Evolutionary conservation across 2,329 filamentous ascomycete species (phyloP).

Genomic region (Penicillium sp.): DNA sequence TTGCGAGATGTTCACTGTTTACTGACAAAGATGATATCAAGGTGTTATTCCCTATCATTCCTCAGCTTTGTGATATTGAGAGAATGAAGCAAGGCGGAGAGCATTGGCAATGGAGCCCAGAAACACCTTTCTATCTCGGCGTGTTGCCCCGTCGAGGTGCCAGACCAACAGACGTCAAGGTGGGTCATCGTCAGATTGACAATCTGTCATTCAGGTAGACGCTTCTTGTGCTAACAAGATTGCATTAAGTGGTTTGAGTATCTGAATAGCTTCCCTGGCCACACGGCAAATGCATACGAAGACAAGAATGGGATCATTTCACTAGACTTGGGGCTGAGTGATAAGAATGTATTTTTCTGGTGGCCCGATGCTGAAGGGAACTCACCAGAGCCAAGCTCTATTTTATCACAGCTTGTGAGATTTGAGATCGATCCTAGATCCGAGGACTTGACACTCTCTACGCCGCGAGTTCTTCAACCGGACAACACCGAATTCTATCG

Average conservation of each 20-base stretch:
- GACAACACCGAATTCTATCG: constrained; percentile 56
- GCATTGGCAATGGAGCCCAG: constrained; percentile 46
- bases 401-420: constrained; percentile 28
- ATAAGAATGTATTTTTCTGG: constrained; percentile 50
- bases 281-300: constrained; percentile 45
- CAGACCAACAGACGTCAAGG: constrained; percentile 39
- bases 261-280: constrained; percentile 40
- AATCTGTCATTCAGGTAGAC: too few relatives aligned
- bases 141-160: constrained; percentile 29
- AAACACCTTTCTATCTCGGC: constrained; percentile 34
- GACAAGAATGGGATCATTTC: constrained; percentile 31
- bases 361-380: constrained; percentile 45
- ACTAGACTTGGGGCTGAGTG: constrained; percentile 42
- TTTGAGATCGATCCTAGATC: constrained; percentile 33
- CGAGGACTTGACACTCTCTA: constrained; percentile 27
- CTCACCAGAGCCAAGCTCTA: constrained; percentile 34
- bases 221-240: too few relatives aligned
- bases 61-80: constrained; percentile 40
- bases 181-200: constrained; percentile 1
- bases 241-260: constrained; percentile 43
- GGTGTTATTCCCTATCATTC: constrained; percentile 44
- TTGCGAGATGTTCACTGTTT: too few relatives aligned
- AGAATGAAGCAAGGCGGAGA: constrained; percentile 45
- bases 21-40: constrained; percentile 32
- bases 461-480: constrained; percentile 18